Conservation (phyloP, 768 basidiomycete genomes). For the Tylopilus sp. region DNA sequence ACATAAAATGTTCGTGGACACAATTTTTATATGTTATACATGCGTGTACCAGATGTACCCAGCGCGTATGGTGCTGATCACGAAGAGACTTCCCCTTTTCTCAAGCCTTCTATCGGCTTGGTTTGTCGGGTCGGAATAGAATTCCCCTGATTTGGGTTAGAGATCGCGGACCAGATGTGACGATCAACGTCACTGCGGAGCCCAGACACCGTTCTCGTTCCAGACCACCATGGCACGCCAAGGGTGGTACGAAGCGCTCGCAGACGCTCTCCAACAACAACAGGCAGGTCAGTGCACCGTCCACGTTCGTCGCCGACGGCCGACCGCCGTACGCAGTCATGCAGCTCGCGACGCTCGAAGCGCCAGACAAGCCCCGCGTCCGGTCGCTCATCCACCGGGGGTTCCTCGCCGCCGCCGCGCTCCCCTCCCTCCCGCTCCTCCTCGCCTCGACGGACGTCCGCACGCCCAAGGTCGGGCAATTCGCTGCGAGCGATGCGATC, state of each 20-base stretch:
- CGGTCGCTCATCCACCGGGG: slow-evolving; percentile 63
- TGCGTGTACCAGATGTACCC: too few relatives aligned
- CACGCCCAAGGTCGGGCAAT: slow-evolving; percentile 55
- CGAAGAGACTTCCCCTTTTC: too few relatives aligned
- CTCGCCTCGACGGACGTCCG: slow-evolving; percentile 71
- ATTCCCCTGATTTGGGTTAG: too few relatives aligned
- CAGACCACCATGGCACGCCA: slow-evolving; percentile 22
- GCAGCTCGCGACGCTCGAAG: slow-evolving; percentile 42
- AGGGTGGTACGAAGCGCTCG: slow-evolving; percentile 48
- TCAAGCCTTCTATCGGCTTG: too few relatives aligned
- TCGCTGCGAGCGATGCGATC: background rate
- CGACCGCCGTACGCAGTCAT: slow-evolving; percentile 38
- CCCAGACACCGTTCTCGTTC: too few relatives aligned
- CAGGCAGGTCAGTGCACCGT: slow-evolving; percentile 34
- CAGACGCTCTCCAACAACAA: slow-evolving; percentile 37
- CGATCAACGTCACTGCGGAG: too few relatives aligned
- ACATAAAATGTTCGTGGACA: too few relatives aligned
- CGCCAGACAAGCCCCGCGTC: slow-evolving; percentile 48
- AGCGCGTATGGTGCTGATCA: too few relatives aligned
- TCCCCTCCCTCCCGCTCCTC: slow-evolving; percentile 55
- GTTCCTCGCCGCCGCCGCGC: slow-evolving; percentile 44
- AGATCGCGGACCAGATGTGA: too few relatives aligned
- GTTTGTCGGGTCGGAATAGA: too few relatives aligned
- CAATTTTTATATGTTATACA: too few relatives aligned
- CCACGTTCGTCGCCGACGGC: too few relatives aligned